A percentile compares a stretch with the other conserved stretches of the same genome.
Evolutionary conservation across 495 filamentous ascomycete genomes (phyloP).

Genomic region (Viridothelium virens): DNA sequence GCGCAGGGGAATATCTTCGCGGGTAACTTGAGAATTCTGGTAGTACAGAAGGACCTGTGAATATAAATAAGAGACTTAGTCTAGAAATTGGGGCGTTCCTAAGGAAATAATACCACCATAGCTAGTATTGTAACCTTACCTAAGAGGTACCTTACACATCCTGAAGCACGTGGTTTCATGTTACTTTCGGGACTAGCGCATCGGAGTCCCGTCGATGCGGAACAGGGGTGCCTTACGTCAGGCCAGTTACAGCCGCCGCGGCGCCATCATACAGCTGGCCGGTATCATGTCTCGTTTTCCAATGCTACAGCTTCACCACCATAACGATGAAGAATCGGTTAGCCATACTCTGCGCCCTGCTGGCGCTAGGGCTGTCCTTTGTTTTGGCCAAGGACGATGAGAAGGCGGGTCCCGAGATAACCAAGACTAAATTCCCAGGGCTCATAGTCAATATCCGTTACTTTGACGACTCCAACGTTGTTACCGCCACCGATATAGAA

Average conservation of each 20-base stretch:
- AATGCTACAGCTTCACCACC: background rate
- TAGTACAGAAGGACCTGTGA: too few species aligned
- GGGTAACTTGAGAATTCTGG: too few species aligned
- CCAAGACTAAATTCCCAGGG: conserved; percentile 51
- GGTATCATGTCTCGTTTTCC: background rate
- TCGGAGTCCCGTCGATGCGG: background rate
- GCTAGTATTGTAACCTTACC: too few species aligned
- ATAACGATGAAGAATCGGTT: conserved; percentile 9
- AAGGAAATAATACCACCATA: too few species aligned
- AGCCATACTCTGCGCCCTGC: conserved; percentile 25
- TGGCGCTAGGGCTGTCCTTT: conserved; percentile 25
- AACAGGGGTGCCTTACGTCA: background rate
- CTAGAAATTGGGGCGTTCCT: too few species aligned
- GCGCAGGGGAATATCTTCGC: too few species aligned
- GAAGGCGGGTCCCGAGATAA: conserved; percentile 38
- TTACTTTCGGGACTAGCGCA: background rate
- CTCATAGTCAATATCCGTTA: conserved; percentile 63
- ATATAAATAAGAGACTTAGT: too few species aligned
- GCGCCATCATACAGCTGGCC: background rate
- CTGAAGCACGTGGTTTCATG: background rate
- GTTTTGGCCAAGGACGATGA: conserved; percentile 42
- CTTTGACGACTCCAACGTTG: conserved; percentile 75
- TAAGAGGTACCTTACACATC: too few species aligned
- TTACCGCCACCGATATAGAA: conserved; percentile 54
- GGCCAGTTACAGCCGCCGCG: background rate